Base-by-base conservation (phyloP, 1,284 basidiomycete genomes). In the Chiua sp. region DNA sequence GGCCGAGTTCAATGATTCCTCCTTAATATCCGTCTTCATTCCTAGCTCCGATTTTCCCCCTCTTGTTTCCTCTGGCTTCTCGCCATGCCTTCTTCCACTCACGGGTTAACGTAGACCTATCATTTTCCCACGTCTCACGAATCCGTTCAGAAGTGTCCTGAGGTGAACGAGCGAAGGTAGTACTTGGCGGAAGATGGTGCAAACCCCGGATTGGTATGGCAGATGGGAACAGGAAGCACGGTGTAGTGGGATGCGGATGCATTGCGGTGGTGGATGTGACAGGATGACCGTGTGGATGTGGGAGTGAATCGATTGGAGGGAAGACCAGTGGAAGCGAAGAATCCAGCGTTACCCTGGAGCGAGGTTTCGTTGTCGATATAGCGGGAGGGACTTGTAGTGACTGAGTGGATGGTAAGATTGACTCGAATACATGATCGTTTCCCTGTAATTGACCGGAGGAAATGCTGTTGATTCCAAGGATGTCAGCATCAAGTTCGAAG, bases 281-380 rank as follows among this genome's bases (percentile, higher is more conserved):
- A 8, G 61, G 51, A 47, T 58, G 32, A 37, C 42, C 22, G n/a
- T 56, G 47, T 7, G 56, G 53, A 42, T 67, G 53, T 0, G 63
- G 72, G 49, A 75, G 71, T 11, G 70, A 68, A 30, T 70, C 66
- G 0, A 74, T 63, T 4, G 78, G 67, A 13, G 88, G 88, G 74
- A 91, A 92, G 77, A 91, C 89, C 1, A 90, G 70, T 0, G 87
- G 83, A 30, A 77, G 77, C 42, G 79, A 81, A 7, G 83, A 70
- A 65, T 91, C 83, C 22, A 88, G 73, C 57, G 73, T 63, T 13
- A 59, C 57, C 33, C 44, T 53, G 22, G 57, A 56, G 44, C 20
- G 53, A 32, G 48, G 37, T 48, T 60, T 72, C 13, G 53, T 51
- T 5, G 55, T 42, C 12, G 56, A 28, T 13, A 32, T 35, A 32